Conservation (phyloP, 495 filamentous ascomycete genomes). For the Schizothecium vesticola region DNA sequence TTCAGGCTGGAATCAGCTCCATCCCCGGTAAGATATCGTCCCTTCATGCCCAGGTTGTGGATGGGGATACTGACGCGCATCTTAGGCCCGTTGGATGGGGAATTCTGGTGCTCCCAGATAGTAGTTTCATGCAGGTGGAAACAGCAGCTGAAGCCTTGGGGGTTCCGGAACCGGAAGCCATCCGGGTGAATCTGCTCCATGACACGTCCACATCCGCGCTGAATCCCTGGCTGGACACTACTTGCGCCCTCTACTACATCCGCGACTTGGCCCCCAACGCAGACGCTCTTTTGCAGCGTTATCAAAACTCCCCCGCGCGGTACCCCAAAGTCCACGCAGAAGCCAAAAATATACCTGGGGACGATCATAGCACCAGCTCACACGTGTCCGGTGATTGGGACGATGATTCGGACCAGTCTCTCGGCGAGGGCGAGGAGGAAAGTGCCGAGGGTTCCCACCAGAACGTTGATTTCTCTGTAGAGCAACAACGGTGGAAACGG, state of each 20-base stretch:
- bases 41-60: neutral
- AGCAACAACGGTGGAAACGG: neutral
- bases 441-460: neutral
- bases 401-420: neutral
- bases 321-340: constrained; percentile 12
- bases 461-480: neutral
- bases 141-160: constrained; percentile 31
- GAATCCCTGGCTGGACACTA: constrained; percentile 21
- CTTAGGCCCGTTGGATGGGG: constrained; percentile 38
- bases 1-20: neutral
- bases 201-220: neutral
- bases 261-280: constrained; percentile 15
- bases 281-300: neutral
- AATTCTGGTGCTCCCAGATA: constrained; percentile 40
- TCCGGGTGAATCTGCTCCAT: neutral
- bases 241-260: constrained; percentile 26
- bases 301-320: neutral
- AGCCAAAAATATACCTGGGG: neutral
- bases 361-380: too few relatives aligned
- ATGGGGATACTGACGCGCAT: constrained; percentile 7
- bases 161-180: constrained; percentile 19
- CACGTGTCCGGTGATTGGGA: neutral
- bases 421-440: neutral
- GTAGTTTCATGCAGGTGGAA: constrained; percentile 34
- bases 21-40: neutral